Conservation (phyloP, 768 basidiomycete species). For the Leccinum incarnatum region DNA sequence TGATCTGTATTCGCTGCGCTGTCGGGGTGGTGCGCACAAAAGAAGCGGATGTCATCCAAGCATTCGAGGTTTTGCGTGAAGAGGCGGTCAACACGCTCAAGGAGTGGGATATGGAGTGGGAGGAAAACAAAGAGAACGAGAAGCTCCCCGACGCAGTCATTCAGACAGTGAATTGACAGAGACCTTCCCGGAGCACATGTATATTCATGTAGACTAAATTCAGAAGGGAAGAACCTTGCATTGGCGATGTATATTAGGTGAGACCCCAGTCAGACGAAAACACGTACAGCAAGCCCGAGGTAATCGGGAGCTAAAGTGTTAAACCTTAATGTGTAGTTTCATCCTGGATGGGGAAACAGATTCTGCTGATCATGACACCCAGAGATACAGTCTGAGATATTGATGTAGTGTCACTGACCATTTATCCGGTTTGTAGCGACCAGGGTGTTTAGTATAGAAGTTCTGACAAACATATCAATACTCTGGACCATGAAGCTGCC, state of each 20-base stretch:
- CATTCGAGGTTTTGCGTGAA: constrained; percentile 55
- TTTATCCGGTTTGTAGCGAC: no score
- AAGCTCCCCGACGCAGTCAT: background rate
- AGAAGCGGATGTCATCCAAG: constrained; percentile 56
- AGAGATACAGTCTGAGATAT: background rate
- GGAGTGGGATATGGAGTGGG: constrained; percentile 33
- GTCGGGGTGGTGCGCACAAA: constrained; percentile 71
- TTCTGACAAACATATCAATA: no score
- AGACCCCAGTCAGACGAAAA: background rate
- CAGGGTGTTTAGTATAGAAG: no score
- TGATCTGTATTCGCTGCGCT: constrained; percentile 73
- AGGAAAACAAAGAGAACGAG: background rate
- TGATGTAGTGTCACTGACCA: no score
- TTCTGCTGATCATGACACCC: no score
- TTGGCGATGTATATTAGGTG: background rate
- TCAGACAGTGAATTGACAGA: background rate
- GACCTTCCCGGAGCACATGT: background rate
- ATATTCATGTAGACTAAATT: background rate
- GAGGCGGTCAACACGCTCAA: constrained; percentile 52
- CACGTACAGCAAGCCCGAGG: background rate
- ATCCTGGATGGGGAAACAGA: background rate
- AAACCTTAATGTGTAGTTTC: background rate
- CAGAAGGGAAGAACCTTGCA: background rate
- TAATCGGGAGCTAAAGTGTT: background rate
- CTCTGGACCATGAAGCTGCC: no score